A percentile compares a stretch with the other conserved stretches of the same genome.
Conservation (phyloP, 2,329 filamentous ascomycete genomes). For the Lomentospora prolificans region DNA sequence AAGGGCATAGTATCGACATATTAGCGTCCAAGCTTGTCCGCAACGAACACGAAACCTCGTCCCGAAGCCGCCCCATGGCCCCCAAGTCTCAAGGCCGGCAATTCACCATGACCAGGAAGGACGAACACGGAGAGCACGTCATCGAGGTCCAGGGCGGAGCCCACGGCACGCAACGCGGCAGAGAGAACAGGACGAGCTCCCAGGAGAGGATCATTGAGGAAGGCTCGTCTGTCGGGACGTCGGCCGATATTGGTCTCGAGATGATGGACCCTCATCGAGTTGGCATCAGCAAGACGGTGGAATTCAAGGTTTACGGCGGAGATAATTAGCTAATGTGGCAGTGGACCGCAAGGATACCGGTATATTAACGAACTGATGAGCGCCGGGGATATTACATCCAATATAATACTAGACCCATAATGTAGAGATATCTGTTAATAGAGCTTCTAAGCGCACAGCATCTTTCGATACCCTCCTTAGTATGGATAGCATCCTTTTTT, state of each 20-base stretch:
- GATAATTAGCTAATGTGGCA: neutral
- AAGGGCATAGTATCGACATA: constrained; percentile 23
- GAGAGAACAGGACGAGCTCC: constrained; percentile 8
- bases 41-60: constrained; percentile 6
- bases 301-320: constrained; percentile 8
- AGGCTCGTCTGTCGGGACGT: neutral
- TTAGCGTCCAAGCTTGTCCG: constrained; percentile 20
- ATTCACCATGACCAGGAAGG: neutral
- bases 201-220: constrained; percentile 9
- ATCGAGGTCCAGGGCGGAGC: constrained; percentile 10
- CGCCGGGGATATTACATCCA: neutral
- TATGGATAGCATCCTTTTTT: no score
- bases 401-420: no score
- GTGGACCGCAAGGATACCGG: neutral
- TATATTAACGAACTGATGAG: neutral
- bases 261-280: constrained; percentile 5
- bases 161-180: neutral
- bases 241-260: neutral
- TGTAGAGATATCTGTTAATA: no score
- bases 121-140: constrained; percentile 7
- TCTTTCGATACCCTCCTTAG: no score
- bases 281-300: constrained; percentile 11
- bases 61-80: neutral
- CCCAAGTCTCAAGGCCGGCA: neutral
- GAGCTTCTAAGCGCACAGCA: no score